phyloP scores from a whole-genome alignment of 2,329 filamentous ascomycete genomes.

The Tympanopsis confertula region DNA sequence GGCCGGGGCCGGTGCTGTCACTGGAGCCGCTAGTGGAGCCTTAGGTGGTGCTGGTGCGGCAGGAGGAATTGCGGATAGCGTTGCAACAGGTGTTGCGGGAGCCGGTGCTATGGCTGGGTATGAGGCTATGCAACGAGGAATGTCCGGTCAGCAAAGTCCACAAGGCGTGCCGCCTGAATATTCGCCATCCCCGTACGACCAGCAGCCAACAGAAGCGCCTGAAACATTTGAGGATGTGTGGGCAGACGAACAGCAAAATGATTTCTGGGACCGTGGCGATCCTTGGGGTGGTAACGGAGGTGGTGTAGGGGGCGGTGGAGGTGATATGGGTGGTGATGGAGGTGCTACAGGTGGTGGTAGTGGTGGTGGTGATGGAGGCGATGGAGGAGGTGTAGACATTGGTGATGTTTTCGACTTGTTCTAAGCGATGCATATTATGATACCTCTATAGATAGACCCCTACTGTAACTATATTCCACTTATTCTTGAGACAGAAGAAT shows the following conservation, averaged over 20 bases:
- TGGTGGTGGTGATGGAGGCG: too few relatives aligned
- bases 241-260: slow-evolving; percentile 12
- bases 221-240: slow-evolving; percentile 1
- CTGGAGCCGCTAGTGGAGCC: slow-evolving; percentile 17
- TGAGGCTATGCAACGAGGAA: slow-evolving; percentile 46
- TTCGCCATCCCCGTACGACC: not conserved
- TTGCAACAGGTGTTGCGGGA: slow-evolving; percentile 21
- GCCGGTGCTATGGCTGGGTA: slow-evolving; percentile 45
- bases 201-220: not conserved
- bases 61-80: slow-evolving; percentile 12
- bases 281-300: slow-evolving; percentile 10
- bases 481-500: too few relatives aligned
- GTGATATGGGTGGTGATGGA: slow-evolving; percentile 15
- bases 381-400: too few relatives aligned
- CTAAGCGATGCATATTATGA: too few relatives aligned
- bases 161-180: slow-evolving; percentile 4
- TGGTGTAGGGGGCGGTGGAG: slow-evolving; percentile 11
- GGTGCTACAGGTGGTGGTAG: too few relatives aligned
- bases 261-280: slow-evolving; percentile 10
- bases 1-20: slow-evolving; percentile 17
- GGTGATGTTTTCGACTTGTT: too few relatives aligned
- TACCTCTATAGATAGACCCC: too few relatives aligned
- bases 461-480: too few relatives aligned
- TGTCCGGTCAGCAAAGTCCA: slow-evolving; percentile 15
- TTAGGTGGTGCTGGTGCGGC: slow-evolving; percentile 18